phyloP scores from a whole-genome alignment of 2,329 filamentous ascomycete genomes.

The Epichloe amarillans region DNA sequence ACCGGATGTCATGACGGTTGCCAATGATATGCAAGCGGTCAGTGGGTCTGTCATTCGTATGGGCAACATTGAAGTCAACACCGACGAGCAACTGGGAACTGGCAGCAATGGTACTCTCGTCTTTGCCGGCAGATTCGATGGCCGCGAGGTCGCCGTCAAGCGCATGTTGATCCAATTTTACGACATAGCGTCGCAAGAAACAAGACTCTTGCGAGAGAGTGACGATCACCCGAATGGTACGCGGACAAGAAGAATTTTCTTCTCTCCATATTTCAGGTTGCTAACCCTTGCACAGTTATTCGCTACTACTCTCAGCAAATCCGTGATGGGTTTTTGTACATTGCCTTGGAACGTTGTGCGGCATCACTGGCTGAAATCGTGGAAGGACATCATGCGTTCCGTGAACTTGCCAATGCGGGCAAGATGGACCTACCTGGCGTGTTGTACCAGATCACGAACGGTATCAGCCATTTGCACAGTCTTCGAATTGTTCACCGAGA shows the following conservation, averaged over 20 bases:
- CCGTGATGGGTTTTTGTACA: conserved; percentile 84
- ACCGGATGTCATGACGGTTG: conserved; percentile 46
- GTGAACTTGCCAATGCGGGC: conserved; percentile 56
- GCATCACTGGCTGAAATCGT: conserved; percentile 88
- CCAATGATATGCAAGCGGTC: conserved; percentile 45
- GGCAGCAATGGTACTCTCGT: conserved; percentile 97
- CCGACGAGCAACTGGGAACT: conserved; percentile 51
- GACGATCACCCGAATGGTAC: conserved; percentile 82
- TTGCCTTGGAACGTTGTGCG: conserved; percentile 85
- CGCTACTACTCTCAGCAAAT: conserved; percentile 90
- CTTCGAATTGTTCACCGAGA: conserved; percentile 94
- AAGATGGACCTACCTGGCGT: conserved; percentile 66
- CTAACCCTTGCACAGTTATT: conserved; percentile 48
- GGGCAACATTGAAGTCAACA: conserved; percentile 51
- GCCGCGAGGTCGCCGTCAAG: conserved; percentile 87
- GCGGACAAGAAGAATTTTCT: background rate
- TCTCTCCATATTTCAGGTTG: background rate
- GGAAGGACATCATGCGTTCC: conserved; percentile 56
- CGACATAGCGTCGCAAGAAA: conserved; percentile 89
- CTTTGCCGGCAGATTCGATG: conserved; percentile 88
- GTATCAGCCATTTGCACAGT: conserved; percentile 77
- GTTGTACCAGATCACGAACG: conserved; percentile 78
- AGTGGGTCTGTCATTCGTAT: conserved; percentile 47
- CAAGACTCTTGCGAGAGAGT: conserved; percentile 77
- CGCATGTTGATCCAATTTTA: conserved; percentile 94